phyloP scores from a whole-genome alignment of 768 basidiomycete genomes.

The Boletus bicolor region DNA sequence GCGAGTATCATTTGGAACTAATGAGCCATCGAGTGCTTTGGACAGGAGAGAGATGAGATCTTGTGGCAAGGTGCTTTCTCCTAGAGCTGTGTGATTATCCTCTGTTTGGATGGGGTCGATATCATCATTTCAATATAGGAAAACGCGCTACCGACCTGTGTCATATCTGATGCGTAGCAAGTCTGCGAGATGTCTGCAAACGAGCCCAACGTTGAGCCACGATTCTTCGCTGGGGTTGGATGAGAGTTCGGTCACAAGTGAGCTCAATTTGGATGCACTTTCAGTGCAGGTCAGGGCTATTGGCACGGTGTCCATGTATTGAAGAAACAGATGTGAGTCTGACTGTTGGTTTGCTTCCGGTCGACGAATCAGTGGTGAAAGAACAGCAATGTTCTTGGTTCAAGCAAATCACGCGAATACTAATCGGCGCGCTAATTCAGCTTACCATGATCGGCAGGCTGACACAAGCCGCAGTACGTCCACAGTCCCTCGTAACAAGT shows the following conservation, averaged over 20 bases:
- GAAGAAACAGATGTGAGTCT: background rate
- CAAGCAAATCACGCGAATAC: background rate
- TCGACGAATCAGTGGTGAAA: background rate
- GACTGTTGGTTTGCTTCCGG: background rate
- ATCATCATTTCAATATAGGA: background rate
- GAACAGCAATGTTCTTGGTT: background rate
- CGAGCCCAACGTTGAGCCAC: constrained; percentile 53
- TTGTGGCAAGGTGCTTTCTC: constrained; percentile 60
- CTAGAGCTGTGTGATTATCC: constrained; percentile 70
- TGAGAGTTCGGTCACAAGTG: constrained; percentile 33
- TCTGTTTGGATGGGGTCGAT: constrained; percentile 39
- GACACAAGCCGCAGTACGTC: too few species aligned
- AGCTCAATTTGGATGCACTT: constrained; percentile 31
- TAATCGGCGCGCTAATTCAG: background rate
- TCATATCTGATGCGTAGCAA: constrained; percentile 54
- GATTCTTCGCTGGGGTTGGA: constrained; percentile 29
- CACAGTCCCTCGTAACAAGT: too few species aligned
- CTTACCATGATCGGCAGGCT: background rate
- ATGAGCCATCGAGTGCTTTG: constrained; percentile 48
- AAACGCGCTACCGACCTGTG: constrained; percentile 37
- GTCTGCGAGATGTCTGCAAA: constrained; percentile 60
- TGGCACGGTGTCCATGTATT: constrained; percentile 18
- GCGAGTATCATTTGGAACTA: constrained; percentile 44
- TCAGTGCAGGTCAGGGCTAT: constrained; percentile 23
- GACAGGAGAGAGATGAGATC: constrained; percentile 60